Evolutionary conservation across 768 basidiomycete genomes (phyloP).

Genomic region (Dendrothele bispora): DNA sequence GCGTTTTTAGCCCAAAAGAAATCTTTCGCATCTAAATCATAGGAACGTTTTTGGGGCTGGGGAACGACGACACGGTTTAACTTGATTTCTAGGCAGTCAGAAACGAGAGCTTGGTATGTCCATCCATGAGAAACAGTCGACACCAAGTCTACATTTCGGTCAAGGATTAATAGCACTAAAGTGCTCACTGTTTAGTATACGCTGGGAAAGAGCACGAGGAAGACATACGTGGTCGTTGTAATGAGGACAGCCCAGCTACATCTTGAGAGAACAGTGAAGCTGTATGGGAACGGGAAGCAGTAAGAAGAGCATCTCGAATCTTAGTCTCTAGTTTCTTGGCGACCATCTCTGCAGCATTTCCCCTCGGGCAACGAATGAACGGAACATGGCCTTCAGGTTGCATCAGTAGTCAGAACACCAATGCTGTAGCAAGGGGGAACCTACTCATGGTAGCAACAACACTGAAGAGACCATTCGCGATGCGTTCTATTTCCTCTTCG

Average conservation of each 20-base stretch:
- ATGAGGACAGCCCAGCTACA: conserved; percentile 76
- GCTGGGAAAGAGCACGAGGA: background rate
- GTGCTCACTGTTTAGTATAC: conserved; percentile 4
- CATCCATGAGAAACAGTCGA: conserved; percentile 95
- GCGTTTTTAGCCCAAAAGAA: conserved; percentile 99
- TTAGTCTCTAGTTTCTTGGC: conserved; percentile 93
- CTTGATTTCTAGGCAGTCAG: conserved; percentile 96
- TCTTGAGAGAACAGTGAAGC: conserved; percentile 78
- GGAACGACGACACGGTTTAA: conserved; percentile 91
- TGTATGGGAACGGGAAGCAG: conserved; percentile 60
- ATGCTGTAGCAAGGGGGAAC: conserved; percentile 17
- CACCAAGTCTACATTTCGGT: conserved; percentile 92
- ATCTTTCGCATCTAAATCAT: conserved; percentile 97
- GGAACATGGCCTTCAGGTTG: conserved; percentile 84
- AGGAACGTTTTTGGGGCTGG: conserved; percentile 69
- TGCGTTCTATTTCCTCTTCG: conserved; percentile 89
- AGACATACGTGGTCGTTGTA: conserved; percentile 82
- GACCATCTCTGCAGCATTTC: conserved; percentile 99
- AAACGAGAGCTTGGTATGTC: conserved; percentile 98
- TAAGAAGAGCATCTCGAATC: conserved; percentile 82
- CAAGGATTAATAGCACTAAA: conserved; percentile 90
- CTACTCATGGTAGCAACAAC: conserved; percentile 85
- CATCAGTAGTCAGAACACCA: conserved; percentile 4
- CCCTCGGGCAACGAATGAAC: conserved; percentile 90
- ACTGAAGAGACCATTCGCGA: conserved; percentile 89